Evolutionary conservation across 129 eudicot species (phyloP), one percentile per base, ranked within the genome.

Genomic region (Lonicera japonica): DNA sequence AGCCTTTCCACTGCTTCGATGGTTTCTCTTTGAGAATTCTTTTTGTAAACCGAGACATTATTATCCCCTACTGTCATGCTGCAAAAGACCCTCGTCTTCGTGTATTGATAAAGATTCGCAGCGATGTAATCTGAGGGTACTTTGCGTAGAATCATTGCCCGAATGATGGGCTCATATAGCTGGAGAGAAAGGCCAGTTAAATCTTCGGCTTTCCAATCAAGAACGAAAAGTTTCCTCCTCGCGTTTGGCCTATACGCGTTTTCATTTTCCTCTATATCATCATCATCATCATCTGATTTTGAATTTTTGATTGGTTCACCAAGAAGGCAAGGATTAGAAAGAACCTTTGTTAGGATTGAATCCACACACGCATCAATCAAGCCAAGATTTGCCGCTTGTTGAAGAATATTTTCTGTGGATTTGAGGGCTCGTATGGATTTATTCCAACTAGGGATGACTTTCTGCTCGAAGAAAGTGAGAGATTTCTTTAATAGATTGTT

Each of bases 1-100:
- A 89, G 80, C 21, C 68, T 59, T 63, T 72, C 86, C 4, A 89
- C 68, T 17, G 81, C 73, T 65, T 89, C 95, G 47, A 89, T 73
- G n/a, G 78, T 51, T 25, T 78, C 84, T 53, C 78, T 70, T 64
- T 67, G 72, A 18, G 74, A 60, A 36, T 71, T 57, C 73, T 54
- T 67, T 66, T 22, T 20, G 19, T 50, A n/a, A 63, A 69, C 56
- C 64, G 87, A 61, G 18, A 11, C n/a, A n/a, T n/a, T 52, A 6
- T 58, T 69, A 19, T 50, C 83, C 21, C 58, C 68, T 54, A 25
- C 70, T 15, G 24, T 43, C 13, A 59, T 52, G 9, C 40, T 64
- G 25, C 75, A 53, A 52, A 70, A 73, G 0, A 79, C 65, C 87
- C 90, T 74, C 39, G 22, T 73, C 50, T 76, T 71, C 10, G 78